phyloP scores from a whole-genome alignment of 768 basidiomycete species.

The Floccularia luteovirens region DNA sequence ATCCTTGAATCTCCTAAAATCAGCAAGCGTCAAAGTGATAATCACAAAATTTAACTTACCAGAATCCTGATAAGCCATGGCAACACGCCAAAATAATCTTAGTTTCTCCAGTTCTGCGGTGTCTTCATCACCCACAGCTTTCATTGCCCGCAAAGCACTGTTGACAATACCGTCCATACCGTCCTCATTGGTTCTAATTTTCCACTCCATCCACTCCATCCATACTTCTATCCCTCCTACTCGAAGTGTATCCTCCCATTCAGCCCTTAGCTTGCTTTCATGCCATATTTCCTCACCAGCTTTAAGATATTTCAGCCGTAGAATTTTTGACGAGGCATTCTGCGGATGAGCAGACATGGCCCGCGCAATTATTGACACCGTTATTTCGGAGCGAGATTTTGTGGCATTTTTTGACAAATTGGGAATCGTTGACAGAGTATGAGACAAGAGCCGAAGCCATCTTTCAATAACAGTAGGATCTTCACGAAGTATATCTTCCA shows the following conservation, averaged over 20 bases:
- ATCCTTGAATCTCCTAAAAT: conserved; percentile 46
- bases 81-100: conserved; percentile 66
- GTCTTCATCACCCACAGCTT: conserved; percentile 28
- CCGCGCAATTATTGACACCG: conserved; percentile 57
- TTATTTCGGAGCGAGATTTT: conserved; percentile 63
- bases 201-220: conserved; percentile 81
- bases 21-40: conserved; percentile 5
- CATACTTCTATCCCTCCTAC: conserved; percentile 51
- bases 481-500: conserved; percentile 46
- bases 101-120: conserved; percentile 46
- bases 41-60: conserved; percentile 30
- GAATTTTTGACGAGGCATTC: conserved; percentile 37
- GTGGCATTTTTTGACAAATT: conserved; percentile 58
- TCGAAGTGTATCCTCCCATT: conserved; percentile 66
- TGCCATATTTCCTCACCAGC: conserved; percentile 72
- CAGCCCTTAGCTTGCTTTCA: conserved; percentile 39
- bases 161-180: conserved; percentile 47
- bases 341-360: conserved; percentile 49
- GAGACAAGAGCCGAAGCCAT: conserved; percentile 61
- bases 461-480: conserved; percentile 45
- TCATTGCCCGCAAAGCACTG: conserved; percentile 40
- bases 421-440: conserved; percentile 57
- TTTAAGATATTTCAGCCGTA: conserved; percentile 60
- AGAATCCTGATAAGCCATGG: conserved; percentile 54
- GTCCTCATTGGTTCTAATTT: conserved; percentile 36